Evolutionary conservation across 768 basidiomycete species (phyloP), one percentile per base, ranked within the genome.

Genomic region (Mycena sanguinolenta): DNA sequence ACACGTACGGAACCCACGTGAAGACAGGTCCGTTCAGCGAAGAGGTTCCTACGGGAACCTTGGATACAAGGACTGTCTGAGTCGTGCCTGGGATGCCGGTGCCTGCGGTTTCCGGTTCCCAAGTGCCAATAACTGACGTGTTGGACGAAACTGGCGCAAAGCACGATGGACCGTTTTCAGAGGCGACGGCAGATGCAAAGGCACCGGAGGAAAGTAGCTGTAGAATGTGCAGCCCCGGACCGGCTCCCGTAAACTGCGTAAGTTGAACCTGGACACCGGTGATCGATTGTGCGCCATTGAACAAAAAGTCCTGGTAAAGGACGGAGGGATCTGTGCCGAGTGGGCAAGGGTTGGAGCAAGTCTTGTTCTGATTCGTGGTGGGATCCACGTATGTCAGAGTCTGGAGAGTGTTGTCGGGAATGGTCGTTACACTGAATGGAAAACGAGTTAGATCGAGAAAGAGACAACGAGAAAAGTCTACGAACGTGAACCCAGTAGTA

Each of bases 231-330:
- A 99, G 82, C 50, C 97, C 98, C 4, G 95, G 88, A 10, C 90
- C 88, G 12, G 84, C 80, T 42, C 96, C 97, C 53, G 83, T 86
- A 87, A 92, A 97, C 55, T 85, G 82, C 10, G 91, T 89, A 23
- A 99, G 84, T 63, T 90, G 92, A 75, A 99, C 84, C 79, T 97
- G 92, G 70, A 98, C 89, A 58, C 98, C 98, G 8, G 96, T 98
- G 74, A 98, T 88, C n/a, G 85, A 82, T 38, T 88, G 77, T 8
- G 87, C 78, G 30, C 77, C 78, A 58, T 85, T 80, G 79, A 99
- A 98, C 49, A 98, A 82, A 82, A 98, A 99, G 80, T 99, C 98
- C 79, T 99, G 96, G 78, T 95, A 99, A 1, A 89, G 86, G 65
- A 98, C 81, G 14, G 89, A 86, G 3, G 93, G 79, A 78, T 98